Evolutionary conservation across 495 filamentous ascomycete species (phyloP), one percentile per base, ranked within the genome.

Genomic region (Neurospora sp.): DNA sequence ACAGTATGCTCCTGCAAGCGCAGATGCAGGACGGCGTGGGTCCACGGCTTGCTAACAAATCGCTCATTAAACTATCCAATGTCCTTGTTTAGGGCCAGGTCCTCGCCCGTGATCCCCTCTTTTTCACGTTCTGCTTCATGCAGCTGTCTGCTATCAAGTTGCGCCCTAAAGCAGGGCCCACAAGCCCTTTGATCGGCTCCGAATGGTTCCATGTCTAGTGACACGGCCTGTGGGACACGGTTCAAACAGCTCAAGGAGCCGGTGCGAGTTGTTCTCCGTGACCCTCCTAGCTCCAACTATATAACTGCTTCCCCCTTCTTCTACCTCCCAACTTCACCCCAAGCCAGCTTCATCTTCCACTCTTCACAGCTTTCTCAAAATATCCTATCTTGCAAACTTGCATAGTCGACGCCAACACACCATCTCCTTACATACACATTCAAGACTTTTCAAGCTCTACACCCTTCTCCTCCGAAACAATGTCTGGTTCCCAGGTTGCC

Each of bases 381-480:
- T 18, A 18, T 39, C 10, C 69, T n/a, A 38, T 23, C 35, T 46
- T 20, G 27, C 69, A 44, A 20, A 70, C 20, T 44, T 66, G 12
- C 27, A 14, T 37, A 35, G 54, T 37, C 12, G 27, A 18, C 54
- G 27, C 54, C 27, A 18, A 35, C 54, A 14, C 23, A 62, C 31
- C 27, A 31, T 66, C 54, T 66, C 54, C 54, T 18, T 9, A 66
- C 46, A 54, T 54, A 6, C 14, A 31, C 54, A 35, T 35, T 6
- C 54, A 35, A 35, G 27, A 66, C 27, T 66, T 54, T 75, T 72
- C 72, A 31, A 31, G 70, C 12, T 49, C 71, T 72, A 73, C 71
- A 38, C 41, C 35, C n/a, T 27, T 44, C 71, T 20, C 42, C 41
- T 72, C 71, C 27, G 12, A 35, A 31, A 66, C 54, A 66, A 66